Evolutionary conservation across 345 rosid species (phyloP), one percentile per base, ranked within the genome.

Genomic region (Camelina sativa): DNA sequence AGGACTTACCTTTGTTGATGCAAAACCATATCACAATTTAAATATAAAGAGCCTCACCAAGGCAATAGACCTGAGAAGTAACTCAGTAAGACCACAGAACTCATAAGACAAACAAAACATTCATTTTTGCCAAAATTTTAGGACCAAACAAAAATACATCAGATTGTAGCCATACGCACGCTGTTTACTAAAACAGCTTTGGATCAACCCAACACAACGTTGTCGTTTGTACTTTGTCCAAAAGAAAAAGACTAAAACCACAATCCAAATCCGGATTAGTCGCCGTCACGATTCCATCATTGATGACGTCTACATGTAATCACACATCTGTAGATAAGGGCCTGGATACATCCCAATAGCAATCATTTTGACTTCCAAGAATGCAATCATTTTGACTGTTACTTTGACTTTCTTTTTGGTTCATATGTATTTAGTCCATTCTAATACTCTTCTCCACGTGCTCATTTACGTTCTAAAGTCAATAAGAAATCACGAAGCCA

Each of bases 361-460:
- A n/a, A n/a, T n/a, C n/a, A 56, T 44, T 64, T 73, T 73, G 71
- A 72, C 38, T 28, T 30, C 30, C 15, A 50, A 65, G 64, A 25
- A 47, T 66, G 67, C 40, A 46, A 12, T 35, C 72, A 11, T 65
- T 11, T 73, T 64, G 56, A 73, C 76, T 72, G 63, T 52, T 25
- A 11, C 32, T 51, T 40, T 53, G 43, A 63, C 77, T 46, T 65
- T 57, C 53, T 19, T 19, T 59, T 37, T 9, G 16, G 15, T 17
- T 59, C 52, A 11, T 40, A 40, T 11, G 30, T 28, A 28, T 28
- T 8, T 10, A 40, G 43, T 40, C 64, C 10, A 11, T 11, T 35
- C 16, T 6, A 43, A 32, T 12, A 23, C 30, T 28, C 4, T 20
- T 65, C 55, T 47, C 2, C 57, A 65, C 77, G 65, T 74, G 65